phyloP scores from a whole-genome alignment of 2,329 filamentous ascomycete genomes.

The Botrytis tulipae region DNA sequence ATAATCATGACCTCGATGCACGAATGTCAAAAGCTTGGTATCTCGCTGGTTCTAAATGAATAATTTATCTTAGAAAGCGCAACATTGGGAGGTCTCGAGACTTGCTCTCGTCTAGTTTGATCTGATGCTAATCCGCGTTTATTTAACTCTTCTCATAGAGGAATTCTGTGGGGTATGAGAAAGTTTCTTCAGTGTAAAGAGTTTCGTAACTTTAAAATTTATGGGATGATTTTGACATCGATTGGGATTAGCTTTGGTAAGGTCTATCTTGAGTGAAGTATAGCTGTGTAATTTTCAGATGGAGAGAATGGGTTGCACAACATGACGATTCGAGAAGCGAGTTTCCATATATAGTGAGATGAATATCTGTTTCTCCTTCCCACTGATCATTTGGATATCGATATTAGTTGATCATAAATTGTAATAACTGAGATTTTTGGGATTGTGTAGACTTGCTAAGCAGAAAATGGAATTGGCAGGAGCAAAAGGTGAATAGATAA shows the following conservation, averaged over 20 bases:
- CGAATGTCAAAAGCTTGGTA: accelerated
- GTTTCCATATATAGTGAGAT: not conserved
- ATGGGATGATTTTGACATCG: not conserved
- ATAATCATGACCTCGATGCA: no score
- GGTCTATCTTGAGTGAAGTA: not conserved
- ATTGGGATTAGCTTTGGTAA: not conserved
- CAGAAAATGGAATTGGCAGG: not conserved
- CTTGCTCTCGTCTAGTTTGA: not conserved
- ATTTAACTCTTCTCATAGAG: accelerated
- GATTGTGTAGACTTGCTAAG: not conserved
- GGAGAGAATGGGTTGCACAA: not conserved
- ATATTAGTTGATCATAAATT: not conserved
- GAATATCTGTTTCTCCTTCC: not conserved
- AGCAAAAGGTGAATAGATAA: not conserved
- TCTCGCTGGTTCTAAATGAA: accelerated
- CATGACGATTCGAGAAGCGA: not conserved
- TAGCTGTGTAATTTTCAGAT: not conserved
- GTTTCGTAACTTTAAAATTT: not conserved
- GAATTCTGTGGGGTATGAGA: not conserved
- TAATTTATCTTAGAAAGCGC: not conserved
- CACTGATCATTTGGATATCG: not conserved
- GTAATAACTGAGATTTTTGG: not conserved
- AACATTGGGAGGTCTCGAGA: no score
- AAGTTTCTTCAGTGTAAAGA: not conserved
- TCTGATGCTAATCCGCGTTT: not conserved